A percentile compares a stretch with the other conserved stretches of the same genome.
These are phyloP conservation scores for Penicillium italicum DNA, from an alignment of 2,329 filamentous ascomycete species.

Conservation along the genomic window DNA sequence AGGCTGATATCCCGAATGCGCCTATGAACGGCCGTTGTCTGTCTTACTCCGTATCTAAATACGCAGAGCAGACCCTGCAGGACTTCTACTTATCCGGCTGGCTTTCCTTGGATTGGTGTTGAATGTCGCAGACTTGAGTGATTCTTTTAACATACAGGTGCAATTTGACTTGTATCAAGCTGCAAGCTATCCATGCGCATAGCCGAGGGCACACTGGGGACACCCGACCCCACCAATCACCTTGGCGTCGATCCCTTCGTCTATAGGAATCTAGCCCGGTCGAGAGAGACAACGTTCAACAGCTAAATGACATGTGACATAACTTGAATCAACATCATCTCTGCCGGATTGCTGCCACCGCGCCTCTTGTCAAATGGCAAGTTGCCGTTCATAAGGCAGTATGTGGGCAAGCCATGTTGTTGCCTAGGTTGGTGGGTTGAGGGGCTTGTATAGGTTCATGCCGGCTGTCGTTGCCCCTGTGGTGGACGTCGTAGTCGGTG, in stretches of 20 bases:
- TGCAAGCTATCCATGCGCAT: conserved; percentile 14
- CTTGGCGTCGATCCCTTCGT: conserved; percentile 54
- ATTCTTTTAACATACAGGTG: background rate
- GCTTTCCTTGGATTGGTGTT: background rate
- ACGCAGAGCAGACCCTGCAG: background rate
- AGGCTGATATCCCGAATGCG: background rate
- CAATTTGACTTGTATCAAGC: background rate
- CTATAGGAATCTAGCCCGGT: conserved; percentile 56
- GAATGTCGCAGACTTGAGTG: background rate
- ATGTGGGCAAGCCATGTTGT: conserved; percentile 47
- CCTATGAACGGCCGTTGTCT: background rate
- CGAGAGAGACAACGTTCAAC: conserved; percentile 48
- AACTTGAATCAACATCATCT: conserved; percentile 43
- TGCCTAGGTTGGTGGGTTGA: conserved; percentile 46
- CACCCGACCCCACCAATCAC: conserved; percentile 55
- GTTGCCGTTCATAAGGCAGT: conserved; percentile 46
- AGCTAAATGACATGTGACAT: conserved; percentile 50
- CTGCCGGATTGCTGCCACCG: conserved; percentile 44
- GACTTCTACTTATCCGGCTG: background rate
- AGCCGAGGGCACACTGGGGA: conserved; percentile 35
- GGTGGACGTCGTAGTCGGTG: conserved; percentile 28
- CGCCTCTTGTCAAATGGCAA: conserved; percentile 44
- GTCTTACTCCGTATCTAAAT: background rate
- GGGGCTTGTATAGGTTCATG: background rate
- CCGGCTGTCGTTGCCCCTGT: conserved; percentile 14